phyloP scores from a whole-genome alignment of 2,329 filamentous ascomycete species.

The Colletotrichum tabaci region DNA sequence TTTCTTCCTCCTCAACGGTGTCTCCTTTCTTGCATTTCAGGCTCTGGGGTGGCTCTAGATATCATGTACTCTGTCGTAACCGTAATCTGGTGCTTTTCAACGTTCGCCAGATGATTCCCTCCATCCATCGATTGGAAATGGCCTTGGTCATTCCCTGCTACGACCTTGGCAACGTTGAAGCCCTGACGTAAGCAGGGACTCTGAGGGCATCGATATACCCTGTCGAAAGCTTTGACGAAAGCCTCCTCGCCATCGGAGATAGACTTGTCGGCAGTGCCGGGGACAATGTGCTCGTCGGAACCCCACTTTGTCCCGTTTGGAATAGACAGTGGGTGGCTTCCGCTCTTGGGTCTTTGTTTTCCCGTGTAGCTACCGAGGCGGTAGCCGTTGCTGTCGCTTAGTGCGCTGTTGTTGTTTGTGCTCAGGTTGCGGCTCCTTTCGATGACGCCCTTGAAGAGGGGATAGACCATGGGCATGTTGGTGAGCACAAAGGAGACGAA shows the following conservation, averaged over 20 bases:
- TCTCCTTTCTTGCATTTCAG: background rate
- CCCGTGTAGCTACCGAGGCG: constrained; percentile 31
- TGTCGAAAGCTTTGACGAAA: background rate
- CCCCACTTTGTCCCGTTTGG: constrained; percentile 16
- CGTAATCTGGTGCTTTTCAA: constrained; percentile 6
- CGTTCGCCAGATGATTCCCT: background rate
- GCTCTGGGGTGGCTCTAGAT: background rate
- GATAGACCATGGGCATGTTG: constrained; percentile 58
- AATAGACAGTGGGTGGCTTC: constrained; percentile 16
- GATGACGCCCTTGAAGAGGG: constrained; percentile 48
- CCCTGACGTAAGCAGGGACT: background rate
- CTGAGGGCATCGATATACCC: background rate
- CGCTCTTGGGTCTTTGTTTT: background rate
- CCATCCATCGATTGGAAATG: background rate
- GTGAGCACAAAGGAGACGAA: constrained; percentile 58
- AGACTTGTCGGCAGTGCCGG: background rate
- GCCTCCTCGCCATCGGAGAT: constrained; percentile 13
- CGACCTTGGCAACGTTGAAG: background rate
- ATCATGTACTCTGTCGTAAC: constrained; percentile 28
- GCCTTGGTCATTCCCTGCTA: background rate
- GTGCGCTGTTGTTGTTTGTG: constrained; percentile 17
- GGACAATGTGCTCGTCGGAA: constrained; percentile 31
- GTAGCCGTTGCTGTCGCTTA: constrained; percentile 25
- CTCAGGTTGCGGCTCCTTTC: constrained; percentile 44
- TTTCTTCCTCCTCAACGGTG: no score